phyloP scores from a whole-genome alignment of 2,329 filamentous ascomycete genomes.

The Colletotrichum sansevieriae region DNA sequence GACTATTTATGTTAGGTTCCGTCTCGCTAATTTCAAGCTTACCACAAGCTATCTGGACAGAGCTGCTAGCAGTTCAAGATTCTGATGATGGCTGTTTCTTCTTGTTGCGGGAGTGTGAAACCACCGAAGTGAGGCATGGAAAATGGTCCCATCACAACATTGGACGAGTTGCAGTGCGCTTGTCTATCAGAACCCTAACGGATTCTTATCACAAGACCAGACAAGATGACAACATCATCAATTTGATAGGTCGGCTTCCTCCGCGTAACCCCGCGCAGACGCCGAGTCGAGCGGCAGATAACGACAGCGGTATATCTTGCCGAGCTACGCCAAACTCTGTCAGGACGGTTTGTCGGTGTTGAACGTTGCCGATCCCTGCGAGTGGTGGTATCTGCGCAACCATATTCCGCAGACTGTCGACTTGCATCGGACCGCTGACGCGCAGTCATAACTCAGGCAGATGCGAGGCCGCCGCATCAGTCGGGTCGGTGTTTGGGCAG shows the following conservation, averaged over 20 bases:
- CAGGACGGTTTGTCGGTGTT: neutral
- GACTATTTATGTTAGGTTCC: neutral
- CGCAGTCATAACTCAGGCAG: slow-evolving; percentile 16
- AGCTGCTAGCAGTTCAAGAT: neutral
- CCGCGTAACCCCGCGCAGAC: slow-evolving; percentile 20
- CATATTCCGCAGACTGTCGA: neutral
- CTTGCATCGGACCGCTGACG: neutral
- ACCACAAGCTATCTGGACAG: neutral
- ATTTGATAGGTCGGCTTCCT: slow-evolving; percentile 18
- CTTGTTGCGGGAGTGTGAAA: too few species aligned
- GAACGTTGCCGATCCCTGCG: neutral
- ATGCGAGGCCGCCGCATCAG: neutral
- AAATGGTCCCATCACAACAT: slow-evolving; percentile 9
- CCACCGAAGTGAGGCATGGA: neutral
- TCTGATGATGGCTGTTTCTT: neutral
- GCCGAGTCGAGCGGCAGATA: neutral
- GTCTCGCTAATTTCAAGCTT: neutral
- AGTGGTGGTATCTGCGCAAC: neutral
- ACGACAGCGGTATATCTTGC: neutral
- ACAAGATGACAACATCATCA: slow-evolving; percentile 23
- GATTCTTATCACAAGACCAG: slow-evolving; percentile 21
- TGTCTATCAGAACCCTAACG: neutral
- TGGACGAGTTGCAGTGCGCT: slow-evolving; percentile 11
- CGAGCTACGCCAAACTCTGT: neutral
- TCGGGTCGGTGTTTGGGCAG: neutral